Evolutionary conservation across 768 basidiomycete genomes (phyloP).

Genomic region (Candolleomyces eurysporus): DNA sequence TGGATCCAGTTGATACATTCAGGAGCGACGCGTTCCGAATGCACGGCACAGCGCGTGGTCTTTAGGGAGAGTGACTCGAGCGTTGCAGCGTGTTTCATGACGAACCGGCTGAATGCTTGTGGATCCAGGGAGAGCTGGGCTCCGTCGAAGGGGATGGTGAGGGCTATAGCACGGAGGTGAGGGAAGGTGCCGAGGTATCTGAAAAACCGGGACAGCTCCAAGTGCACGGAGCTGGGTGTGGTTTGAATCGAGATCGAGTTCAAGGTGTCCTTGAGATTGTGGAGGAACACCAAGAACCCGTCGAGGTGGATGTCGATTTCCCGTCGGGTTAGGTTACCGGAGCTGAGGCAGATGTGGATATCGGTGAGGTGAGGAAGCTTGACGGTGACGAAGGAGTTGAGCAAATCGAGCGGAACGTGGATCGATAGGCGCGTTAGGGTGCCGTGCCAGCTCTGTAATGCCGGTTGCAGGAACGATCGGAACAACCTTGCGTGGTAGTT

Average conservation of each 20-base stretch:
- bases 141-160: slow-evolving; percentile 47
- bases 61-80: slow-evolving; percentile 35
- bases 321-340: slow-evolving; percentile 21
- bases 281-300: slow-evolving; percentile 43
- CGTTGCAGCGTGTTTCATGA: slow-evolving; percentile 31
- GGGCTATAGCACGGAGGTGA: slow-evolving; percentile 31
- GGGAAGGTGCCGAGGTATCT: slow-evolving; percentile 35
- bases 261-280: slow-evolving; percentile 39
- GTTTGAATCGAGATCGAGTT: slow-evolving; percentile 34
- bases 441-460: slow-evolving; percentile 30
- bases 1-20: slow-evolving; percentile 42
- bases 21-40: slow-evolving; percentile 19
- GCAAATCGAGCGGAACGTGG: slow-evolving; percentile 36
- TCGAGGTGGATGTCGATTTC: slow-evolving; percentile 37
- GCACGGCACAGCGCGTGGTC: slow-evolving; percentile 26
- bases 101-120: slow-evolving; percentile 28
- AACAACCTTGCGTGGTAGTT: slow-evolving; percentile 36
- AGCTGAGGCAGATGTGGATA: slow-evolving; percentile 35
- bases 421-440: slow-evolving; percentile 33
- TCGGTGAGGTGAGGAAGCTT: slow-evolving; percentile 32
- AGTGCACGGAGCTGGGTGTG: slow-evolving; percentile 31
- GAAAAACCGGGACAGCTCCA: slow-evolving; percentile 41
- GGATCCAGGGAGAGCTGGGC: slow-evolving; percentile 34
- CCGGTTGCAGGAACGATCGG: slow-evolving; percentile 32
- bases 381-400: slow-evolving; percentile 31